phyloP scores from a whole-genome alignment of 2,329 filamentous ascomycete species.

The Penicillium sp. region DNA sequence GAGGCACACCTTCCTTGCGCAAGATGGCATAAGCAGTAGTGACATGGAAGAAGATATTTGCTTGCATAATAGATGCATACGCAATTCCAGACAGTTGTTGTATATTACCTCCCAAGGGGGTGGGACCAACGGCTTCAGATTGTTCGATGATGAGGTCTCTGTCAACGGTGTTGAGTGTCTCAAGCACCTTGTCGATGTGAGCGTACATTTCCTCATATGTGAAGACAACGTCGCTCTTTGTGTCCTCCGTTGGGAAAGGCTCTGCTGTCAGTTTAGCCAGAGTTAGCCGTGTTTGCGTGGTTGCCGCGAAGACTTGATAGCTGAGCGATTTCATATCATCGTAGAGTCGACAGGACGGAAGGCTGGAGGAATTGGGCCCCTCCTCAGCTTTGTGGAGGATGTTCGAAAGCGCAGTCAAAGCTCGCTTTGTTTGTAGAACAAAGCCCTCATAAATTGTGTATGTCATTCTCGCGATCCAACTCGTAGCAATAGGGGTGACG shows the following conservation, averaged over 20 bases:
- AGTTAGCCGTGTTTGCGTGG: slow-evolving; percentile 2
- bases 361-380: slow-evolving; percentile 5
- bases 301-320: slow-evolving; percentile 10
- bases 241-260: background rate
- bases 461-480: background rate
- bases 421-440: slow-evolving; percentile 11
- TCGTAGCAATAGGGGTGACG: background rate
- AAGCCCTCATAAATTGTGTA: slow-evolving; percentile 13
- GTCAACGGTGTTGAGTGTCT: slow-evolving; percentile 1
- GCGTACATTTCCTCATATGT: slow-evolving; percentile 10
- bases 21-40: slow-evolving; percentile 13
- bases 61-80: slow-evolving; percentile 8
- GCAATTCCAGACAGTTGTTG: background rate
- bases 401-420: slow-evolving; percentile 2
- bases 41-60: slow-evolving; percentile 14
- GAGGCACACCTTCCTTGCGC: slow-evolving; percentile 4
- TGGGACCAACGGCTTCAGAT: background rate
- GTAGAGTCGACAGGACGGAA: slow-evolving; percentile 7
- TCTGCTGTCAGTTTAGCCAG: slow-evolving; percentile 3
- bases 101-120: background rate
- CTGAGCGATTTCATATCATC: slow-evolving; percentile 10
- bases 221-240: slow-evolving; percentile 1
- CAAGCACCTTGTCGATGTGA: slow-evolving; percentile 5
- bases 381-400: slow-evolving; percentile 11
- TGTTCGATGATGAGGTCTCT: slow-evolving; percentile 2